phyloP scores from a whole-genome alignment of 495 filamentous ascomycete species.

The Annulohypoxylon moriforme region DNA sequence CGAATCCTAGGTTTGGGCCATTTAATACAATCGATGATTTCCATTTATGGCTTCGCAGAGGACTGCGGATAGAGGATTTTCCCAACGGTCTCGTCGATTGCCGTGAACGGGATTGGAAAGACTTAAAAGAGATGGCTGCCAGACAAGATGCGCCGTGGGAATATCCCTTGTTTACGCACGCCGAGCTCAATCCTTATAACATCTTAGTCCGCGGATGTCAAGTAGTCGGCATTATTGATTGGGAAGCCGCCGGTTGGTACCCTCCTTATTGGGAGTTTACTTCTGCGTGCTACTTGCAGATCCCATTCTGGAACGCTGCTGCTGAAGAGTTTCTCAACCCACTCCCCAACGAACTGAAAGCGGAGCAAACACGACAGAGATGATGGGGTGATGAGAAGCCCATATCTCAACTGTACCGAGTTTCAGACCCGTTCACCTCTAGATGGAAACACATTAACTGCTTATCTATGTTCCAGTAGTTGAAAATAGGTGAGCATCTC shows the following conservation, averaged over 20 bases:
- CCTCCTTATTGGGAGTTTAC: conserved; percentile 65
- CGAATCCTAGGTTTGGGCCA: conserved; percentile 19
- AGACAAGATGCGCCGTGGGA: conserved; percentile 26
- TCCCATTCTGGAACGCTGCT: conserved; percentile 57
- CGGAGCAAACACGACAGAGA: conserved; percentile 60
- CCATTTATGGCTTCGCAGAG: conserved; percentile 27
- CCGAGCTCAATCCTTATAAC: conserved; percentile 47
- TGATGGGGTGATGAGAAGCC: conserved; percentile 54
- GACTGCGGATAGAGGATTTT: not conserved
- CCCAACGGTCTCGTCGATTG: not conserved
- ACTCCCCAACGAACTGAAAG: conserved; percentile 59
- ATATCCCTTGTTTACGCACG: conserved; percentile 48
- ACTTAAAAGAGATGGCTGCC: conserved; percentile 22
- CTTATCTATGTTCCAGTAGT: no score
- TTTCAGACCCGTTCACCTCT: no score
- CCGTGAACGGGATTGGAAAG: conserved; percentile 3
- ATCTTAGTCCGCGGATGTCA: conserved; percentile 43
- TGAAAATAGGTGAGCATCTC: no score
- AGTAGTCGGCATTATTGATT: conserved; percentile 63
- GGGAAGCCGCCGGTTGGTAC: conserved; percentile 65
- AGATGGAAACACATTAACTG: no score
- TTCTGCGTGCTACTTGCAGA: conserved; percentile 56
- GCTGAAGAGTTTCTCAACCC: conserved; percentile 61
- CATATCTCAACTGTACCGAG: no score
- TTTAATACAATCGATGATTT: conserved; percentile 36